phyloP scores from a whole-genome alignment of 2,329 filamentous ascomycete species.

The Cytospora schulzeri region DNA sequence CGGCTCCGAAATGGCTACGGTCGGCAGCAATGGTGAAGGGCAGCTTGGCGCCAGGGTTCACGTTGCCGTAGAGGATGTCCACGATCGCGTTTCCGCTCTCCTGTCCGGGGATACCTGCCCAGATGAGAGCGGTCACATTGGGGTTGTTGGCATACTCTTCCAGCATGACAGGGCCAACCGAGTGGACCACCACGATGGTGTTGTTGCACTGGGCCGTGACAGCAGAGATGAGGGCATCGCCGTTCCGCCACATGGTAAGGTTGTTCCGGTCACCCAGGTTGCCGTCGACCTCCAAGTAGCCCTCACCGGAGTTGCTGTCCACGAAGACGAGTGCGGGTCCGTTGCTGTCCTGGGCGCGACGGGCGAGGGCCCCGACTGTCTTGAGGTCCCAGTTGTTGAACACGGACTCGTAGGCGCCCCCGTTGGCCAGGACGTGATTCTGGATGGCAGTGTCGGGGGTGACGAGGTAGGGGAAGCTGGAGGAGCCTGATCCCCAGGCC shows the following conservation, averaged over 20 bases:
- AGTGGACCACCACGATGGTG: conserved; percentile 57
- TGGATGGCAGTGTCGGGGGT: conserved; percentile 61
- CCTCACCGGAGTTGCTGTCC: conserved; percentile 81
- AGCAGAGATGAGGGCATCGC: conserved; percentile 69
- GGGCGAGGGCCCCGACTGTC: conserved; percentile 42
- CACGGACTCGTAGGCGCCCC: conserved; percentile 57
- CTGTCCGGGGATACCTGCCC: conserved; percentile 57
- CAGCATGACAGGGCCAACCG: conserved; percentile 61
- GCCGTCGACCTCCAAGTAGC: conserved; percentile 61
- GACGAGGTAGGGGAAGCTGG: conserved; percentile 79
- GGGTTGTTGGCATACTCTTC: conserved; percentile 62
- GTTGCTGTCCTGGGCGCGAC: conserved; percentile 53
- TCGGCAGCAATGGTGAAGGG: conserved; percentile 81
- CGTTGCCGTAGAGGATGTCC: conserved; percentile 51
- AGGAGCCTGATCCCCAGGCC: conserved; percentile 86
- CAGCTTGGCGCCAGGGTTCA: conserved; percentile 66
- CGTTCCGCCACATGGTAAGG: conserved; percentile 72
- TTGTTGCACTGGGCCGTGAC: conserved; percentile 64
- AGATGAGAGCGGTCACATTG: conserved; percentile 58
- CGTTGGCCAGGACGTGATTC: conserved; percentile 60
- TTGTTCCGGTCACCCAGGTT: conserved; percentile 78
- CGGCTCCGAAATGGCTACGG: conserved; percentile 71
- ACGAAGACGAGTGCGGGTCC: conserved; percentile 83
- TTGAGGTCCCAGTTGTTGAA: conserved; percentile 49
- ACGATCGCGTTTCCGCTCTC: conserved; percentile 53